phyloP scores from a whole-genome alignment of 1,139 yeast species.

The Scheffersomyces illinoinensis region DNA sequence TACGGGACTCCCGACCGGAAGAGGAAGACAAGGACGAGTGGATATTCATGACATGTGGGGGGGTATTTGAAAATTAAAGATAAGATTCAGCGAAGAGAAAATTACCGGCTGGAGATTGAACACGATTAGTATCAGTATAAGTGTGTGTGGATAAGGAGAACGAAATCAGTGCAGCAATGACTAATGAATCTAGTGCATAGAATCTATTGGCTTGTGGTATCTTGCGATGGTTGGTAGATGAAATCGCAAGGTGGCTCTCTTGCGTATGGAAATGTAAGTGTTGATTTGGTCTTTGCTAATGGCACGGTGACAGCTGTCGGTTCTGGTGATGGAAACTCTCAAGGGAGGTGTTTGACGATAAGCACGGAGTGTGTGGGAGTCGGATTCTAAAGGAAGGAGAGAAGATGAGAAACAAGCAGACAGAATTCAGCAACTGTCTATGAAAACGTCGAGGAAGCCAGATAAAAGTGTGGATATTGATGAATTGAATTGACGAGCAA shows the following conservation, averaged over 20 bases:
- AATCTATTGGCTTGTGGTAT: neutral
- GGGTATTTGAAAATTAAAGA: neutral
- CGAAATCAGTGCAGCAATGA: neutral
- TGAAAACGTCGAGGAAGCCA: neutral
- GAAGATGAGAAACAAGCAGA: neutral
- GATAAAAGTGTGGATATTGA: neutral
- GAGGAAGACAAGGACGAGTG: conserved; percentile 28
- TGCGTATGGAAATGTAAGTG: neutral
- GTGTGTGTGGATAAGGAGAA: neutral
- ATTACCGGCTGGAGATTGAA: too few relatives aligned
- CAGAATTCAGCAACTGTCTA: neutral
- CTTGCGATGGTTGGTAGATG: neutral
- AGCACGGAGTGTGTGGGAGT: neutral
- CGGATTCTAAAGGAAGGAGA: neutral
- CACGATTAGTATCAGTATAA: neutral
- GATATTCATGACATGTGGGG: conserved; percentile 33
- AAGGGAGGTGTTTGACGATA: neutral
- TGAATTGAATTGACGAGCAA: neutral
- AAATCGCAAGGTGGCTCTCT: neutral
- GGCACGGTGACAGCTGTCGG: neutral
- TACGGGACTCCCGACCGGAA: conserved; percentile 31
- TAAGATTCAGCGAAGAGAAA: too few relatives aligned
- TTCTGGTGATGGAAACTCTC: neutral
- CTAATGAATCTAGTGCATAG: neutral
- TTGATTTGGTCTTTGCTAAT: too few relatives aligned